phyloP scores from a whole-genome alignment of 495 filamentous ascomycete species.

The Tuber borchii region DNA sequence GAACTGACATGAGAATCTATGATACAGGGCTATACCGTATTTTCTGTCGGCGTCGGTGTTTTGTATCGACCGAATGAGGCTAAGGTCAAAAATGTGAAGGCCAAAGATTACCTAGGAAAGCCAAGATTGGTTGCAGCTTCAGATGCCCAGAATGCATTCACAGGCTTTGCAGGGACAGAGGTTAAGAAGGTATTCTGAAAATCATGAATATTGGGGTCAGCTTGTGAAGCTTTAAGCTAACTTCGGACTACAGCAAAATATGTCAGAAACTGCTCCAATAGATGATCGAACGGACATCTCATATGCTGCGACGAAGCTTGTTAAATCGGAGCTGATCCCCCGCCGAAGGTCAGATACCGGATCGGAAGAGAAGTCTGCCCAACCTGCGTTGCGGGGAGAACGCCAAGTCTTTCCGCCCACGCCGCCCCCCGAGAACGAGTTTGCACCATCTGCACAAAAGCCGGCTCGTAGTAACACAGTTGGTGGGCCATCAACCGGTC shows the following conservation, averaged over 20 bases:
- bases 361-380: constrained; percentile 13
- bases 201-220: not conserved
- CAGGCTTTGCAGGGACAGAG: constrained; percentile 68
- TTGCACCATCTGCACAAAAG: constrained; percentile 26
- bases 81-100: constrained; percentile 95
- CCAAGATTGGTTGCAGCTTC: constrained; percentile 88
- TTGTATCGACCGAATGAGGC: constrained; percentile 93
- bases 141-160: constrained; percentile 67
- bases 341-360: constrained; percentile 35
- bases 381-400: constrained; percentile 41
- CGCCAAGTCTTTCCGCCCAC: constrained; percentile 93
- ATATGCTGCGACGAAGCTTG: constrained; percentile 82
- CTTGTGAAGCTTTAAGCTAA: constrained; percentile 13
- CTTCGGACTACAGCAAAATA: constrained; percentile 28
- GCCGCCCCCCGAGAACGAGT: constrained; percentile 80
- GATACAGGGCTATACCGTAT: constrained; percentile 87
- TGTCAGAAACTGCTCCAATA: constrained; percentile 42
- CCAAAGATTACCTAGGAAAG: constrained; percentile 94
- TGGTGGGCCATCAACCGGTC: constrained; percentile 44
- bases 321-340: constrained; percentile 72
- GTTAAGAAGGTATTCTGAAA: constrained; percentile 53
- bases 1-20: constrained; percentile 22
- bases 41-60: constrained; percentile 94
- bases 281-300: constrained; percentile 85
- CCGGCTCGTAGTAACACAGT: constrained; percentile 39